Conservation (phyloP, 768 basidiomycete genomes). For the Lactarius trivialis region DNA sequence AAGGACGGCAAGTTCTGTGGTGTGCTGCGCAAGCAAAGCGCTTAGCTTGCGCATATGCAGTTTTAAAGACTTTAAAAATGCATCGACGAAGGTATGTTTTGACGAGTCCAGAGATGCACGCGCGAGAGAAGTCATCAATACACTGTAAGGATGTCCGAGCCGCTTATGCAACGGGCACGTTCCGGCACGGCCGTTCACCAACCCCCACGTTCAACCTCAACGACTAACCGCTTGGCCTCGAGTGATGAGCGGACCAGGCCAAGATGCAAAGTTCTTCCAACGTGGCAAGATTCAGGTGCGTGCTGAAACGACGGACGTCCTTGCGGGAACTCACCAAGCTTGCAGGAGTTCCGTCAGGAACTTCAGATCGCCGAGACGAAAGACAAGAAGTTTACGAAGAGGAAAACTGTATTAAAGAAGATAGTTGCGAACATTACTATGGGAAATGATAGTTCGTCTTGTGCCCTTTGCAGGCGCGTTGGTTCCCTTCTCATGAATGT, state of each 20-base stretch:
- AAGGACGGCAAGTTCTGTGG: constrained; percentile 52
- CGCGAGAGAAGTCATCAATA: constrained; percentile 16
- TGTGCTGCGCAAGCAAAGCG: constrained; percentile 35
- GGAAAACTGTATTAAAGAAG: constrained; percentile 94
- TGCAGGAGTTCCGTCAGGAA: constrained; percentile 83
- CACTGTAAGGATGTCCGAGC: background rate
- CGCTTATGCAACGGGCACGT: background rate
- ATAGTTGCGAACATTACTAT: constrained; percentile 99
- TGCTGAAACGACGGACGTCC: constrained; percentile 5
- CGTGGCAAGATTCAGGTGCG: constrained; percentile 85
- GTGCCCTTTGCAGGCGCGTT: constrained; percentile 4
- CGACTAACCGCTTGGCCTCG: background rate
- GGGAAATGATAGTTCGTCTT: constrained; percentile 92
- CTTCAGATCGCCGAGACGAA: constrained; percentile 87
- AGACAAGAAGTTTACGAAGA: constrained; percentile 93
- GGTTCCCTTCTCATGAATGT: constrained; percentile 24
- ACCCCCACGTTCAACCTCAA: background rate
- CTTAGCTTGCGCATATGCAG: constrained; percentile 46
- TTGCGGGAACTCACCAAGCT: constrained; percentile 16
- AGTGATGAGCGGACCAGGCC: constrained; percentile 46
- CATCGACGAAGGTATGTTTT: constrained; percentile 40
- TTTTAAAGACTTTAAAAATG: constrained; percentile 57
- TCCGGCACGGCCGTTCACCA: background rate
- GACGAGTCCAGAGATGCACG: constrained; percentile 23
- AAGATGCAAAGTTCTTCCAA: constrained; percentile 90